phyloP scores from a whole-genome alignment of 2,329 filamentous ascomycete genomes.

The Colletotrichum sp. region DNA sequence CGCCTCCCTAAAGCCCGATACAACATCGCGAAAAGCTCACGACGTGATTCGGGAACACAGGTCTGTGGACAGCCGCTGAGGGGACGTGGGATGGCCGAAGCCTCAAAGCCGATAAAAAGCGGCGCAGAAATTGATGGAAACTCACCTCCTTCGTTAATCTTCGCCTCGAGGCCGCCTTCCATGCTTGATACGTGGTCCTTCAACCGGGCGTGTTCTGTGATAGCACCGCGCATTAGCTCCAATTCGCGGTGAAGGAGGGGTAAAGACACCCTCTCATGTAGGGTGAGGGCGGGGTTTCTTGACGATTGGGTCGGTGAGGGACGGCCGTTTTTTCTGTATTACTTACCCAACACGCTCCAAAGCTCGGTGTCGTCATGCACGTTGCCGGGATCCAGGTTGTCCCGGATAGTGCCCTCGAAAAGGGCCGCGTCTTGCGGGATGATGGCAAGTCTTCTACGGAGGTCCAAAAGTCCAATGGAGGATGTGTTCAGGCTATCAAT shows the following conservation, averaged over 20 bases:
- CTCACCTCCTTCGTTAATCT: conserved; percentile 92
- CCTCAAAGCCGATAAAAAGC: conserved; percentile 30
- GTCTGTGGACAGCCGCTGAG: conserved; percentile 29
- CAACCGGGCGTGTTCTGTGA: conserved; percentile 84
- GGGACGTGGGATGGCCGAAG: conserved; percentile 24
- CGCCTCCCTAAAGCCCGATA: background rate
- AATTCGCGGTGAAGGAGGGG: conserved; percentile 16
- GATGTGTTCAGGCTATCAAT: conserved; percentile 93
- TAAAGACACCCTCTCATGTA: background rate
- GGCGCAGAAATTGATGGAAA: conserved; percentile 27
- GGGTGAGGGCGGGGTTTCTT: conserved; percentile 15
- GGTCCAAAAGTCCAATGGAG: conserved; percentile 85
- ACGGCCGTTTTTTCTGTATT: conserved; percentile 20
- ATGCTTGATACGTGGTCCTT: conserved; percentile 89
- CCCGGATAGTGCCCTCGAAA: conserved; percentile 90
- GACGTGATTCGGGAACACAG: conserved; percentile 22
- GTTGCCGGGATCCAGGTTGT: conserved; percentile 94
- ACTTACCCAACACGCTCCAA: conserved; percentile 91
- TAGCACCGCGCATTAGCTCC: conserved; percentile 41
- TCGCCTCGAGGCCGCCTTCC: conserved; percentile 88
- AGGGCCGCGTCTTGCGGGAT: conserved; percentile 97
- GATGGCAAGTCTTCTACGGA: conserved; percentile 89
- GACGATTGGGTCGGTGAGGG: background rate
- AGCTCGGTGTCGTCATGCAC: conserved; percentile 97
- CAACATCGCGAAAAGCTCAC: background rate